These are phyloP conservation scores for Cucumis hystrix DNA, from an alignment of 306 rosid genomes.

Conservation along the genomic window DNA sequence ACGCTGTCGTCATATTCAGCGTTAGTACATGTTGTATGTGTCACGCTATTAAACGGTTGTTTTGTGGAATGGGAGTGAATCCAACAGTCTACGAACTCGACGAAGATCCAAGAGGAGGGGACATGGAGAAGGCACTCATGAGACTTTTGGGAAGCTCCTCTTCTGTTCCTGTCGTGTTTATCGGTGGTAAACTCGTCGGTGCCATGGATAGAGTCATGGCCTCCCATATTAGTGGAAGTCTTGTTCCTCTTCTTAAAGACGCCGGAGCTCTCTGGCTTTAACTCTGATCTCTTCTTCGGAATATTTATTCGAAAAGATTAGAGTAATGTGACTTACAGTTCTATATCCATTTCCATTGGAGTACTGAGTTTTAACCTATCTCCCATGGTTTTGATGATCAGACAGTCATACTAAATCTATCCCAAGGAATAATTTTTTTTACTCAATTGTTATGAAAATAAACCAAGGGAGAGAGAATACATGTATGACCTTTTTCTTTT, in stretches of 20 bases:
- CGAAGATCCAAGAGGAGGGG: constrained; percentile 3
- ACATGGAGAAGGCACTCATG: constrained; percentile 7
- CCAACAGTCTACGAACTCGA: constrained; percentile 7
- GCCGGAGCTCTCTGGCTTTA: constrained; percentile 10
- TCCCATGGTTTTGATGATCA: too few species aligned
- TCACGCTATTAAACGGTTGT: not conserved
- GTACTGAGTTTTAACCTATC: too few species aligned
- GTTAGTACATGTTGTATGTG: constrained; percentile 7
- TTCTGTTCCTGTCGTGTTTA: not conserved
- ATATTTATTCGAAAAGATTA: not conserved
- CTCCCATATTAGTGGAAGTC: constrained; percentile 4
- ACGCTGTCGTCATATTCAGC: constrained; percentile 5
- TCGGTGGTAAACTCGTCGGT: constrained; percentile 4
- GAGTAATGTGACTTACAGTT: not conserved
- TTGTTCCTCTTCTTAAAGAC: constrained; percentile 7
- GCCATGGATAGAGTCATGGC: constrained; percentile 14
- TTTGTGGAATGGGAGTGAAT: constrained; percentile 9
- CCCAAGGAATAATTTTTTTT: not conserved
- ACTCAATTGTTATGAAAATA: not conserved
- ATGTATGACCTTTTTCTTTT: not conserved
- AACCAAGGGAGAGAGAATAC: not conserved
- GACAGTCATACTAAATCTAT: too few species aligned
- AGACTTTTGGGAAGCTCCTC: constrained; percentile 6
- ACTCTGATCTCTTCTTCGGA: not conserved
- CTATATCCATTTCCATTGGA: too few species aligned